Evolutionary conservation across 225 moss, liverwort and hornwort species (phyloP).

Genomic region (Takakia lepidozioides): DNA sequence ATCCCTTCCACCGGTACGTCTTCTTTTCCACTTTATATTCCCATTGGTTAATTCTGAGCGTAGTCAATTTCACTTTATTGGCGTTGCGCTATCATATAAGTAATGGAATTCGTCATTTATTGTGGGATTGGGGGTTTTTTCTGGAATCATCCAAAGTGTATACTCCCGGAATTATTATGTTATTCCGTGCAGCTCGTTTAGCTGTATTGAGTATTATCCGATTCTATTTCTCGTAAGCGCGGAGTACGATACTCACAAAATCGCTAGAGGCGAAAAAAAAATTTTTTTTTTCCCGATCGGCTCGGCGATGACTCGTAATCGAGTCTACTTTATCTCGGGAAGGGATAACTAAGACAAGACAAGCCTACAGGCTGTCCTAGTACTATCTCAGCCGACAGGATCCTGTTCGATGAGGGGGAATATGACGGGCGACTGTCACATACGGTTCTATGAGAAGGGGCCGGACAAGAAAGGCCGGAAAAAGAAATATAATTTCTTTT

Average conservation of each 20-base stretch:
- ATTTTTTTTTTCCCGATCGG: constrained; percentile 1
- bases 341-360: constrained; percentile 1
- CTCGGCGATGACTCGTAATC: neutral
- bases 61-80: constrained; percentile 24
- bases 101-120: constrained; percentile 15
- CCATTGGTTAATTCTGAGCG: constrained; percentile 17
- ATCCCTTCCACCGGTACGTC: too few species aligned
- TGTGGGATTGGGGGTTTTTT: constrained; percentile 8
- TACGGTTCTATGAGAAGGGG: constrained; percentile 1
- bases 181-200: neutral
- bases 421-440: constrained; percentile 2
- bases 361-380: neutral
- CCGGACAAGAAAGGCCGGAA: constrained; percentile 1
- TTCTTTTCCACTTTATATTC: constrained; percentile 23
- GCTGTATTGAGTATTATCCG: neutral
- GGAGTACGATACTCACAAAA: too few species aligned
- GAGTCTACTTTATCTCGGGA: neutral
- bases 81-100: constrained; percentile 22
- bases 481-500: too few species aligned
- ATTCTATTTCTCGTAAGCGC: neutral
- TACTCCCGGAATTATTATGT: constrained; percentile 3
- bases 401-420: neutral
- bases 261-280: too few species aligned
- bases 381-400: constrained; percentile 3
- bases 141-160: neutral